Percentiles rank a stretch among this genome's conserved stretches.
Conservation (phyloP, 495 filamentous ascomycete genomes). For the Penicillium chermesinum region DNA sequence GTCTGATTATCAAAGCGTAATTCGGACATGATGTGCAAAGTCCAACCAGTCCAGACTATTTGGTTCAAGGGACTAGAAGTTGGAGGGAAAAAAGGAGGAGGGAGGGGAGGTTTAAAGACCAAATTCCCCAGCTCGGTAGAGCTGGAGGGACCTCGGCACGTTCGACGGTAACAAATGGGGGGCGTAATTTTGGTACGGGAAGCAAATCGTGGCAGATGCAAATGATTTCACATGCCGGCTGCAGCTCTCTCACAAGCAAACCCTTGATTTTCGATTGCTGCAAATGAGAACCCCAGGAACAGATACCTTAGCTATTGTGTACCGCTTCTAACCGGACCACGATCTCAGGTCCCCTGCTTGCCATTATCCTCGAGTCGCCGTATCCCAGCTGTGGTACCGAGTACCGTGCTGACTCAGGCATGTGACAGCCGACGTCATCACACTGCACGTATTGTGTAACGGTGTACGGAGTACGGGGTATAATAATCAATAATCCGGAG, state of each 20-base stretch:
- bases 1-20: conserved; percentile 95
- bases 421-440: conserved; percentile 30
- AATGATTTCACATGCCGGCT: conserved; percentile 39
- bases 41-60: conserved; percentile 14
- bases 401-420: conserved; percentile 30
- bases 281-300: too few relatives aligned
- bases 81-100: conserved; percentile 22
- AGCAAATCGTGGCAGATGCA: conserved; percentile 25
- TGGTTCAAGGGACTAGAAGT: conserved; percentile 15
- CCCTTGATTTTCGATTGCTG: background rate
- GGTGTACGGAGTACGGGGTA: too few relatives aligned
- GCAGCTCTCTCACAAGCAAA: background rate
- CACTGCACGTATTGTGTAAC: too few relatives aligned
- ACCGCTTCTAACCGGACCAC: too few relatives aligned
- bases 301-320: too few relatives aligned
- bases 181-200: conserved; percentile 4
- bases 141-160: conserved; percentile 40
- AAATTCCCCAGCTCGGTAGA: conserved; percentile 29
- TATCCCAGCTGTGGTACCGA: too few relatives aligned
- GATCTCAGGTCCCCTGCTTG: too few relatives aligned
- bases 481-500: too few relatives aligned
- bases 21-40: conserved; percentile 55
- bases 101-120: conserved; percentile 28
- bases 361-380: too few relatives aligned
- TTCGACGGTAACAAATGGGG: conserved; percentile 13